phyloP scores from a whole-genome alignment of 495 filamentous ascomycete genomes.

The Xylaria castorea region DNA sequence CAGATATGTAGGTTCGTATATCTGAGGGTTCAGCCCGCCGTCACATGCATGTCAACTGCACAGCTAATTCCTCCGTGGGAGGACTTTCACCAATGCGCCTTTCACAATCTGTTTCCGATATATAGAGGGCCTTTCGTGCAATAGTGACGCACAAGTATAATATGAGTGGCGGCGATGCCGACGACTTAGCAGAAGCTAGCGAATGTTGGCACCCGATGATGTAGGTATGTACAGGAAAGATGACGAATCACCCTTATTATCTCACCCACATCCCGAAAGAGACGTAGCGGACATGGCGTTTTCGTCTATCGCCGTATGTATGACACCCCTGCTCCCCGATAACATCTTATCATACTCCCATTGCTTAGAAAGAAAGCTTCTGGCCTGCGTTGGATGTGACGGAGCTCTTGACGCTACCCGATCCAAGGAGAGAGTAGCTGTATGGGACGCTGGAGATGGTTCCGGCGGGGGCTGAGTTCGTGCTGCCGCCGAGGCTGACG shows the following conservation, averaged over 20 bases:
- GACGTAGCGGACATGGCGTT: neutral
- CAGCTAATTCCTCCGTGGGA: neutral
- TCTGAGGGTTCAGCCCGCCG: slow-evolving; percentile 1
- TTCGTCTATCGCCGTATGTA: neutral
- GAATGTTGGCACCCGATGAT: neutral
- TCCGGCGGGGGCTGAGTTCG: slow-evolving; percentile 55
- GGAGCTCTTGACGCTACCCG: slow-evolving; percentile 47
- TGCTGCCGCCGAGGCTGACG: slow-evolving; percentile 61
- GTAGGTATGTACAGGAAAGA: neutral
- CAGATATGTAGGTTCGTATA: neutral
- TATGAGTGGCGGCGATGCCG: neutral
- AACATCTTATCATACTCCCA: neutral
- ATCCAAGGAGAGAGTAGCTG: slow-evolving; percentile 54
- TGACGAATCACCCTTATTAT: neutral
- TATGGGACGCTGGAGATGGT: slow-evolving; percentile 60
- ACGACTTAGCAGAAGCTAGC: neutral
- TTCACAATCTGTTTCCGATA: neutral
- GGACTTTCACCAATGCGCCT: neutral
- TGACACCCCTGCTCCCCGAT: neutral
- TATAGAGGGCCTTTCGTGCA: neutral
- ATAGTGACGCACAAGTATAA: neutral
- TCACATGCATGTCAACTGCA: neutral
- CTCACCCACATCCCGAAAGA: neutral
- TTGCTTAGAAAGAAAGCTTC: slow-evolving; percentile 58
- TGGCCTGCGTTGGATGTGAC: slow-evolving; percentile 61